These are phyloP conservation scores for Colletotrichum echinochloae DNA, from an alignment of 2,329 filamentous ascomycete genomes.

Conservation along the genomic window DNA sequence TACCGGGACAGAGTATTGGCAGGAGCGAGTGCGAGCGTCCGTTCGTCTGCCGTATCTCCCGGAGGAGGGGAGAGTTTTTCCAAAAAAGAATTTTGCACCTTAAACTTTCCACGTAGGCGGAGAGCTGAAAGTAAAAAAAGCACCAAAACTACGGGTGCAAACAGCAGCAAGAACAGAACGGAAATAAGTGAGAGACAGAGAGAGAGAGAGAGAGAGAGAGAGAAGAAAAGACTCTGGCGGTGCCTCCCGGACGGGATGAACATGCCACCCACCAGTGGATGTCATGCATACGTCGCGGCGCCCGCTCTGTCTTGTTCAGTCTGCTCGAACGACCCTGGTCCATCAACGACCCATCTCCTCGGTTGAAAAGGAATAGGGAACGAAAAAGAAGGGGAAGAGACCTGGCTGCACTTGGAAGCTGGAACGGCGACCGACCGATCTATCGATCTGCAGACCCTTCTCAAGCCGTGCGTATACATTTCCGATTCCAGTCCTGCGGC, in stretches of 20 bases:
- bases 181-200: not conserved
- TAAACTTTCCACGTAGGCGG: not conserved
- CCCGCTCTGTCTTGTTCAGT: conserved; percentile 31
- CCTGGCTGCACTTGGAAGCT: not conserved
- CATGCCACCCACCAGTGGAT: conserved; percentile 28
- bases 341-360: not conserved
- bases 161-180: too few species aligned
- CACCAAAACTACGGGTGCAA: not conserved
- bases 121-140: not conserved
- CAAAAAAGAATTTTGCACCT: too few species aligned
- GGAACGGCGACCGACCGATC: not conserved
- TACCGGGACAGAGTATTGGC: not conserved
- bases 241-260: conserved; percentile 31
- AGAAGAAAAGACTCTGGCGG: not conserved
- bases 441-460: not conserved
- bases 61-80: not conserved
- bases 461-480: conserved; percentile 1
- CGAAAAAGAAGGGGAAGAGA: not conserved
- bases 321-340: not conserved
- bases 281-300: conserved; percentile 37
- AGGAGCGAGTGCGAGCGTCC: not conserved
- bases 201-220: not conserved
- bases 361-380: not conserved
- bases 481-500: not conserved
- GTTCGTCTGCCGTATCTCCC: not conserved